phyloP scores from a whole-genome alignment of 2,329 filamentous ascomycete genomes.

The Cladophialophora psammophila region DNA sequence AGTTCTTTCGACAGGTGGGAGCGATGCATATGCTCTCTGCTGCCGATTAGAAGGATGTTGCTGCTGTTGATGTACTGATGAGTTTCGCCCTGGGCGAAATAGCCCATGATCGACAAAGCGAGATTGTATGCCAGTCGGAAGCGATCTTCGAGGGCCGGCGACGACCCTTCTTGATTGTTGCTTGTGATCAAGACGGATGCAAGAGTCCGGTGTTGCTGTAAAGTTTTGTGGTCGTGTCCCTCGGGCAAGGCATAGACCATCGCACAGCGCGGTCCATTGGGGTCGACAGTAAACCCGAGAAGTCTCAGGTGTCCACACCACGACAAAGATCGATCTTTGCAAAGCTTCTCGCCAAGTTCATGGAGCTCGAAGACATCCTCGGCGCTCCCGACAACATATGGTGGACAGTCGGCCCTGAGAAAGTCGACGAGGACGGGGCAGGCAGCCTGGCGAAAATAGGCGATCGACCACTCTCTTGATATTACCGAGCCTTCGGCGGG shows the following conservation, averaged over 20 bases:
- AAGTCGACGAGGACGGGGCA: slow-evolving; percentile 39
- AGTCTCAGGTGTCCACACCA: slow-evolving; percentile 49
- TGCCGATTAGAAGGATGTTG: slow-evolving; percentile 65
- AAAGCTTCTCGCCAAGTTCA: slow-evolving; percentile 36
- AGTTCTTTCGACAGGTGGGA: slow-evolving; percentile 47
- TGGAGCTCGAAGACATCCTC: slow-evolving; percentile 39
- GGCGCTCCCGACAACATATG: slow-evolving; percentile 35
- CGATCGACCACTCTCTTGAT: slow-evolving; percentile 34
- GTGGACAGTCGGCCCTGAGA: slow-evolving; percentile 34
- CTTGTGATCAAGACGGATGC: slow-evolving; percentile 38
- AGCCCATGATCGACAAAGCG: slow-evolving; percentile 62
- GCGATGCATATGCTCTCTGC: slow-evolving; percentile 32
- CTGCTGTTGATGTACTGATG: slow-evolving; percentile 72
- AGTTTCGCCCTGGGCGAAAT: slow-evolving; percentile 63
- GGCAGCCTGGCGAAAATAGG: slow-evolving; percentile 33
- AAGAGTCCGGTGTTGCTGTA: slow-evolving; percentile 39
- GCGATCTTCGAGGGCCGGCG: slow-evolving; percentile 63
- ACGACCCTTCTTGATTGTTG: slow-evolving; percentile 48
- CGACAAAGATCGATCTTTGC: slow-evolving; percentile 33
- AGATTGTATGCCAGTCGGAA: slow-evolving; percentile 68
- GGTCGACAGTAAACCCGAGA: slow-evolving; percentile 46
- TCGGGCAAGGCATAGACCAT: slow-evolving; percentile 41
- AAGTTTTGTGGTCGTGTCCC: slow-evolving; percentile 32
- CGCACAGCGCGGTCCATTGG: slow-evolving; percentile 36
- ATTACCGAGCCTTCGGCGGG: slow-evolving; percentile 31